Evolutionary conservation across 2,329 filamentous ascomycete species (phyloP).

Genomic region (Colletotrichum theobromicola): DNA sequence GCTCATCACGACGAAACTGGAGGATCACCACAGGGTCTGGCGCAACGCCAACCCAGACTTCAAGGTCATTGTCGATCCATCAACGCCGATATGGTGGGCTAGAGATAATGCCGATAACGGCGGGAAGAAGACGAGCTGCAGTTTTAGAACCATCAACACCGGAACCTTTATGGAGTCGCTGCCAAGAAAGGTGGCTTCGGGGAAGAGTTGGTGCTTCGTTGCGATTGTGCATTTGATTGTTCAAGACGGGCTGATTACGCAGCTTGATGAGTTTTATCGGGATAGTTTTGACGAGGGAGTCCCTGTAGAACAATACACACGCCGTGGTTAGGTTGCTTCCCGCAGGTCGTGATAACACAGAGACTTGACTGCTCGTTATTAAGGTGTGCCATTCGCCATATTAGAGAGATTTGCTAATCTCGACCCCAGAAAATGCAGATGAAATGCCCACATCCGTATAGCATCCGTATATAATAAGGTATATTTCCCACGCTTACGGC

Average conservation of each 20-base stretch:
- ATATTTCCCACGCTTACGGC: rapidly evolving
- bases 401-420: rapidly evolving
- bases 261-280: background rate
- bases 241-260: background rate
- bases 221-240: background rate
- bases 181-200: background rate
- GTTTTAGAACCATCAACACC: background rate
- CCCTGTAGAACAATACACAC: background rate
- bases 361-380: background rate
- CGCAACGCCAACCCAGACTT: background rate
- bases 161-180: background rate
- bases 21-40: background rate
- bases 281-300: background rate
- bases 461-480: no score
- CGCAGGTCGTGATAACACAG: no score
- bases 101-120: background rate
- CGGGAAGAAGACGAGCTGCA: background rate
- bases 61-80: background rate
- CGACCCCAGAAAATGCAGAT: no score
- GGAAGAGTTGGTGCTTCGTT: background rate
- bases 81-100: background rate
- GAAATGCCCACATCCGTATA: no score
- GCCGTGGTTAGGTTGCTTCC: background rate
- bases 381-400: rapidly evolving
- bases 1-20: background rate